A percentile compares a stretch with the other conserved stretches of the same genome.
phyloP scores from a whole-genome alignment of 257 asterid genomes.

The Catharanthus roseus region DNA sequence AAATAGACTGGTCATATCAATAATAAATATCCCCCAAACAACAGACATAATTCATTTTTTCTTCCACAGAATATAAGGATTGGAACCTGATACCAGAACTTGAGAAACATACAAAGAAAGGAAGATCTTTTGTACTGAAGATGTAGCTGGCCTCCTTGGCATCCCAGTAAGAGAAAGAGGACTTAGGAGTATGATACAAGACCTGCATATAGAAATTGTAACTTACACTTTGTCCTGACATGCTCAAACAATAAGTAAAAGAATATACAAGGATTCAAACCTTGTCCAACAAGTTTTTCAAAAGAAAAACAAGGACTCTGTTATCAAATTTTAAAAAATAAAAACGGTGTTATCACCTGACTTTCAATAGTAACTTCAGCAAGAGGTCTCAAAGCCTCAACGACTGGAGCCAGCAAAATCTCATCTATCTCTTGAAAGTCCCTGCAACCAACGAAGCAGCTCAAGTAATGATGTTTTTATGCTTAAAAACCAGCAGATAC shows the following conservation, averaged over 20 bases:
- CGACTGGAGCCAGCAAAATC: slow-evolving; percentile 59
- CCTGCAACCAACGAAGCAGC: slow-evolving; percentile 40
- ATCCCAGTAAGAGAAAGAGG: slow-evolving; percentile 80
- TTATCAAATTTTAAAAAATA: too few species aligned
- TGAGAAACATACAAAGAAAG: slow-evolving; percentile 73
- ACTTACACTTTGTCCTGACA: slow-evolving; percentile 10
- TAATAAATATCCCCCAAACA: not conserved
- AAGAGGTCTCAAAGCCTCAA: slow-evolving; percentile 61
- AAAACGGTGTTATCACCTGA: slow-evolving; percentile 48
- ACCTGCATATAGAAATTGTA: slow-evolving; percentile 44
- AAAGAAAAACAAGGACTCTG: not conserved
- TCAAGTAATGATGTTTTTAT: not conserved
- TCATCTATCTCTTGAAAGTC: slow-evolving; percentile 74
- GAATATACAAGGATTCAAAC: not conserved
- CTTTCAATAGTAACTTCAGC: slow-evolving; percentile 89
- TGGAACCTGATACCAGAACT: not conserved
- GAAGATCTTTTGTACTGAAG: slow-evolving; percentile 81
- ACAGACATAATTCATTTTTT: not conserved
- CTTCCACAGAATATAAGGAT: not conserved
- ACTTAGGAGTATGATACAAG: slow-evolving; percentile 89
- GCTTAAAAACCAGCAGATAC: not conserved
- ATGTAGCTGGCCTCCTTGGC: slow-evolving; percentile 53
- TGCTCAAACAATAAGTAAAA: too few species aligned
- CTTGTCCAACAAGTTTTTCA: not conserved
- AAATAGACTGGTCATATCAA: not conserved